Evolutionary conservation across 2,329 filamentous ascomycete genomes (phyloP).

Genomic region (Aureobasidium subglaciale): DNA sequence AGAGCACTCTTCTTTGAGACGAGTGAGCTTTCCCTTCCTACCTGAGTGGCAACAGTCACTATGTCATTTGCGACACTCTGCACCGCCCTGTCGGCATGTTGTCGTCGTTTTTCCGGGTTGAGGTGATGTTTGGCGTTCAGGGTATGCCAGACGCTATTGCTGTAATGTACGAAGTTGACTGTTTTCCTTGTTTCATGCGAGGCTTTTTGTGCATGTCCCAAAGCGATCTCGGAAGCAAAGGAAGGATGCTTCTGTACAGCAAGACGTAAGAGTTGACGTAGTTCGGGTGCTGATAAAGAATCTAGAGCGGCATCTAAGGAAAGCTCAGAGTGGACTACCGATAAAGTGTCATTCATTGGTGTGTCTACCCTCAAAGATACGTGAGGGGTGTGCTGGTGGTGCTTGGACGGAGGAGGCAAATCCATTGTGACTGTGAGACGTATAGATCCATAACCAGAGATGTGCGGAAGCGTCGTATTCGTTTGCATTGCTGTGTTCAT

Average conservation of each 20-base stretch:
- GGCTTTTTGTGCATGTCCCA: background rate
- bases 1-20: constrained; percentile 1
- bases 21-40: background rate
- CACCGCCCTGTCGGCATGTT: background rate
- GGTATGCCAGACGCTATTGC: constrained; percentile 7
- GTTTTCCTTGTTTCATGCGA: background rate
- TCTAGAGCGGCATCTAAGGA: background rate
- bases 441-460: background rate
- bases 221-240: background rate
- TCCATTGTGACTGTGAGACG: constrained; percentile 7
- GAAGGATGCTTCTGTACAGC: background rate
- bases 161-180: background rate
- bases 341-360: background rate
- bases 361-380: background rate
- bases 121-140: background rate
- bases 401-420: background rate
- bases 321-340: background rate
- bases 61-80: background rate
- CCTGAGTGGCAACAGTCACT: background rate
- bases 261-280: background rate
- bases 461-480: background rate
- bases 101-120: background rate
- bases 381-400: background rate
- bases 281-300: background rate
- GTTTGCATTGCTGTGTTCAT: background rate